Evolutionary conservation across 768 basidiomycete species (phyloP).

Genomic region (Chalciporus chontae): DNA sequence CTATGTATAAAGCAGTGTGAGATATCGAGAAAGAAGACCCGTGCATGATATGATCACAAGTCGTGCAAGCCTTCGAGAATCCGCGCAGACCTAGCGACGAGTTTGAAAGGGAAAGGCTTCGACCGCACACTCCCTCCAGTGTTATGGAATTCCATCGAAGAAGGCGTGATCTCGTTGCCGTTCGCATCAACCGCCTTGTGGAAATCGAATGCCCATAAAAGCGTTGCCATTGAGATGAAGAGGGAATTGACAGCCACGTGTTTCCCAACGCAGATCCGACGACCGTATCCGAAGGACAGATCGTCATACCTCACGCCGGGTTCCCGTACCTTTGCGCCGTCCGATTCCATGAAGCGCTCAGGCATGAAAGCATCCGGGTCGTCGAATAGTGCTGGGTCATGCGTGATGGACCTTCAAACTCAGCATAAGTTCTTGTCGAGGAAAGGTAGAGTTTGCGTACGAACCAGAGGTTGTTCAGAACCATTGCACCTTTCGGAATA

Average conservation of each 20-base stretch:
- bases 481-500: constrained; percentile 6
- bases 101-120: constrained; percentile 6
- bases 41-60: too few species aligned
- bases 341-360: constrained; percentile 9
- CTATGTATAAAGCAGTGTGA: too few species aligned
- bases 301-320: constrained; percentile 9
- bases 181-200: constrained; percentile 3
- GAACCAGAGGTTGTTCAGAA: constrained; percentile 2
- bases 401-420: constrained; percentile 2
- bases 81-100: neutral
- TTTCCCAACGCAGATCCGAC: constrained; percentile 9
- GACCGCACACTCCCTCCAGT: constrained; percentile 4
- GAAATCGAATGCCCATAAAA: constrained; percentile 9
- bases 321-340: neutral
- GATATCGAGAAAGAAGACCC: too few species aligned
- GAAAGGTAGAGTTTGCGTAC: too few species aligned
- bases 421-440: too few species aligned
- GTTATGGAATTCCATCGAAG: constrained; percentile 6
- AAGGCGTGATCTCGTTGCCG: constrained; percentile 7
- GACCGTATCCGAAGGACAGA: constrained; percentile 11
- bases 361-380: constrained; percentile 15
- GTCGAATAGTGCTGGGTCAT: constrained; percentile 9
- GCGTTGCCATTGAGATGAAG: constrained; percentile 8
- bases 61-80: neutral
- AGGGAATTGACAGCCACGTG: constrained; percentile 6